A percentile compares a stretch with the other conserved stretches of the same genome.
These are phyloP conservation scores for Protea cynaroides DNA, from an alignment of 164 flowering plant species.

Conservation along the genomic window DNA sequence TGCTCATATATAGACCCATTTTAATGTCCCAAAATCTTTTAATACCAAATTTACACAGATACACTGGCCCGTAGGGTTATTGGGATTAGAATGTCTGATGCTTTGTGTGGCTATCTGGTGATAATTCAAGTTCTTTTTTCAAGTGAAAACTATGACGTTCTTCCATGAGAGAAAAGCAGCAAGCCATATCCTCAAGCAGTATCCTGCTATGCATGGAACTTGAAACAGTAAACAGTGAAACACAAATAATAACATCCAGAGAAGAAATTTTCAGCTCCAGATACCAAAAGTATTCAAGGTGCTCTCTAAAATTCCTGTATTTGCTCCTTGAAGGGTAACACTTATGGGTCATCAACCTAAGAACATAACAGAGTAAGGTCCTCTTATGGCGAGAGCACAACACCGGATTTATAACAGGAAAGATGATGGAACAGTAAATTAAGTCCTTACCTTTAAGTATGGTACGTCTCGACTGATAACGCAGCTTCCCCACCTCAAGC, in stretches of 20 bases:
- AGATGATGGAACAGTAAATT: not conserved
- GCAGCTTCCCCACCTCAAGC: slow-evolving; percentile 66
- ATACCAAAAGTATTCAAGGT: not conserved
- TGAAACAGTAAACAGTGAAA: no score
- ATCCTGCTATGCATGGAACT: no score
- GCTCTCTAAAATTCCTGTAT: not conserved
- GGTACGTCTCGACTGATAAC: slow-evolving; percentile 43
- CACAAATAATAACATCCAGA: no score
- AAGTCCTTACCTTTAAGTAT: slow-evolving; percentile 50
- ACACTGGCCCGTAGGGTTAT: not conserved
- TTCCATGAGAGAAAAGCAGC: not conserved
- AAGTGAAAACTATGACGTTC: not conserved
- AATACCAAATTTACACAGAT: not conserved
- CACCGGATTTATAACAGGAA: not conserved
- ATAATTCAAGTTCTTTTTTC: not conserved
- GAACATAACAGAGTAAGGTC: not conserved
- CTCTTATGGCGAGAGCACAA: not conserved
- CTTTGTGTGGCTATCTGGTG: not conserved
- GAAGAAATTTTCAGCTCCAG: not conserved
- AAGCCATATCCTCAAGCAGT: not conserved
- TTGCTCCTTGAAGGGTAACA: not conserved
- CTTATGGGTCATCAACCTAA: not conserved
- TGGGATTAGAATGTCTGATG: not conserved
- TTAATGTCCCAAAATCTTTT: not conserved
- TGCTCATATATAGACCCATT: no score